These are phyloP conservation scores for Gypsophila paniculata DNA, from an alignment of 179 eudicot species.

Conservation along the genomic window DNA sequence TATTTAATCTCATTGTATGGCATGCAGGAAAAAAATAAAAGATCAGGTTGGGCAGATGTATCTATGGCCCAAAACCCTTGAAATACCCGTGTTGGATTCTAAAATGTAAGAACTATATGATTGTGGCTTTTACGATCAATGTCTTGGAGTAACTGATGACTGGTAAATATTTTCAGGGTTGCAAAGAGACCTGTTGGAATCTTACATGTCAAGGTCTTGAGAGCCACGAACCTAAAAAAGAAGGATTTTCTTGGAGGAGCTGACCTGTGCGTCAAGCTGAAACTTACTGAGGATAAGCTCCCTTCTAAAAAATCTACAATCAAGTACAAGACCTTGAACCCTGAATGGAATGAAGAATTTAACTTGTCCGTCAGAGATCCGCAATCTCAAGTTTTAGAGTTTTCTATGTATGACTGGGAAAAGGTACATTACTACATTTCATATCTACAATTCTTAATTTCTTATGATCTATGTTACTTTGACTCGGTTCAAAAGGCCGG, in stretches of 20 bases:
- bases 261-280: conserved; percentile 78
- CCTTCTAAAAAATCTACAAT: conserved; percentile 81
- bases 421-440: conserved; percentile 42
- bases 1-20: conserved; percentile 6
- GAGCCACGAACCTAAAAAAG: conserved; percentile 68
- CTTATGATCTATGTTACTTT: no score
- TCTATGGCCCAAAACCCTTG: conserved; percentile 44
- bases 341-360: conserved; percentile 96
- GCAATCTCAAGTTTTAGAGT: conserved; percentile 58
- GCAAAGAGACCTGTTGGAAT: conserved; percentile 77
- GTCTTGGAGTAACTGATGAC: neutral
- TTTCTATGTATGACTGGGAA: conserved; percentile 76
- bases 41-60: conserved; percentile 49
- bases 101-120: conserved; percentile 25
- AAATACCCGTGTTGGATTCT: conserved; percentile 40
- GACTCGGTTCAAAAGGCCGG: no score
- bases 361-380: conserved; percentile 66
- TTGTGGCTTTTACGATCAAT: neutral
- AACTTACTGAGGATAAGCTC: conserved; percentile 68
- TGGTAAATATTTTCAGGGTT: conserved; percentile 46
- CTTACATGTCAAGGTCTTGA: conserved; percentile 68
- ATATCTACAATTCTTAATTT: no score
- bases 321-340: conserved; percentile 72
- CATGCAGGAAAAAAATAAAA: conserved; percentile 41
- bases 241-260: conserved; percentile 79